phyloP scores from a whole-genome alignment of 306 rosid species.

The Alnus rubra region DNA sequence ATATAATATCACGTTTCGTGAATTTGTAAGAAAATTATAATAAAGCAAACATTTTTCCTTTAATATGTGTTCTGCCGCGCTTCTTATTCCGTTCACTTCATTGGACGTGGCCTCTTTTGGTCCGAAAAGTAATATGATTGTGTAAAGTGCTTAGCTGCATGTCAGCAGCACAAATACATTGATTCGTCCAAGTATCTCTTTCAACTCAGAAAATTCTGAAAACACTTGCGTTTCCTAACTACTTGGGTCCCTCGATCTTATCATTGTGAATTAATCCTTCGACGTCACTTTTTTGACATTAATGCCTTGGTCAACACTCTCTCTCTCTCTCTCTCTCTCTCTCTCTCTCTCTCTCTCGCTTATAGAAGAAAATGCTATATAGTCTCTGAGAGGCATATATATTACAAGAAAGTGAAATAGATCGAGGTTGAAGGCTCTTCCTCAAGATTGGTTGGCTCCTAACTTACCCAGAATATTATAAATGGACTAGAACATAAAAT shows the following conservation, averaged over 20 bases:
- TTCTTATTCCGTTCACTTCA: no score
- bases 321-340: slow-evolving; percentile 22
- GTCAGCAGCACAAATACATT: no score
- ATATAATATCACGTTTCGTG: no score
- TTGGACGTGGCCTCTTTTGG: background rate
- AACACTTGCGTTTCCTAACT: slow-evolving; percentile 22
- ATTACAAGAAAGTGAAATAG: background rate
- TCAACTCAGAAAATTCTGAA: slow-evolving; percentile 1
- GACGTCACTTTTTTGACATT: slow-evolving; percentile 41
- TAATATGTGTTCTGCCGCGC: no score
- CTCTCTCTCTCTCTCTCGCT: background rate
- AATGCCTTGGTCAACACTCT: slow-evolving; percentile 27
- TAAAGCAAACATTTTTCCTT: no score
- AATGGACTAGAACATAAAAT: background rate
- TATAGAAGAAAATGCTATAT: background rate
- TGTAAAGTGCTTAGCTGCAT: background rate
- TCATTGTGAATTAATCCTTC: slow-evolving; percentile 25
- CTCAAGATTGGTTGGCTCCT: slow-evolving; percentile 16
- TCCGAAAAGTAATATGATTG: background rate
- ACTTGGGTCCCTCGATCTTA: slow-evolving; percentile 31
- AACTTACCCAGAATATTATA: background rate
- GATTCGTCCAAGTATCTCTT: no score
- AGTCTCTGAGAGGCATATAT: no score
- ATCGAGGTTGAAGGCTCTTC: background rate
- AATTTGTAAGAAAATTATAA: no score